These are phyloP conservation scores for Populus simonii DNA, from an alignment of 345 rosid species.

Conservation along the genomic window DNA sequence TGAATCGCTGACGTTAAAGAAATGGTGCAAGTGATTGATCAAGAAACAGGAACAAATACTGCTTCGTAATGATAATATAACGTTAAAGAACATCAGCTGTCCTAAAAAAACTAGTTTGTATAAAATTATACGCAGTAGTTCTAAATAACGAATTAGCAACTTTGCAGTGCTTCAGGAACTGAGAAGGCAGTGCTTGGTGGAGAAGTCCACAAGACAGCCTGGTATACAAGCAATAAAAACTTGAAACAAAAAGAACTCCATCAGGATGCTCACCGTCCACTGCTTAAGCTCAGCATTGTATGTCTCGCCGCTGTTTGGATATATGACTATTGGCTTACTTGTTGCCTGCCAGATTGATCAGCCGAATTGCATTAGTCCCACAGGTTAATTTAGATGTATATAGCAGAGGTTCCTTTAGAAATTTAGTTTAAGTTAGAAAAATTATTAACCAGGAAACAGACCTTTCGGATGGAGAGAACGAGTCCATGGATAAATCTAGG, in stretches of 20 bases:
- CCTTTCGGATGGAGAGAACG: conserved; percentile 52
- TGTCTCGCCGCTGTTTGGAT: conserved; percentile 87
- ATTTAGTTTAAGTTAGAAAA: neutral
- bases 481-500: conserved; percentile 68
- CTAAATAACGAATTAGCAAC: neutral
- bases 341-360: conserved; percentile 51
- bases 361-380: neutral
- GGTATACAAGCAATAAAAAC: neutral
- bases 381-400: neutral
- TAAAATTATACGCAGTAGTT: neutral
- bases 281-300: conserved; percentile 56
- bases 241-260: neutral
- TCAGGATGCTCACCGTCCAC: conserved; percentile 64
- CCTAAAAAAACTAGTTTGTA: neutral
- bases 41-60: neutral
- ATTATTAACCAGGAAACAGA: conserved; percentile 5
- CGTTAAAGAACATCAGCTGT: neutral
- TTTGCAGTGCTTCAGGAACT: neutral
- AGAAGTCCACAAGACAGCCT: neutral
- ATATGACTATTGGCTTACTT: conserved; percentile 57
- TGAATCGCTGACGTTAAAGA: neutral
- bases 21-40: neutral
- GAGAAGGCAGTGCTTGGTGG: neutral
- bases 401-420: neutral
- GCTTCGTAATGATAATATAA: neutral